Percentiles rank a stretch among this genome's conserved stretches.
These are phyloP conservation scores for Parmelia sp. DNA, from an alignment of 495 filamentous ascomycete species.

Conservation along the genomic window DNA sequence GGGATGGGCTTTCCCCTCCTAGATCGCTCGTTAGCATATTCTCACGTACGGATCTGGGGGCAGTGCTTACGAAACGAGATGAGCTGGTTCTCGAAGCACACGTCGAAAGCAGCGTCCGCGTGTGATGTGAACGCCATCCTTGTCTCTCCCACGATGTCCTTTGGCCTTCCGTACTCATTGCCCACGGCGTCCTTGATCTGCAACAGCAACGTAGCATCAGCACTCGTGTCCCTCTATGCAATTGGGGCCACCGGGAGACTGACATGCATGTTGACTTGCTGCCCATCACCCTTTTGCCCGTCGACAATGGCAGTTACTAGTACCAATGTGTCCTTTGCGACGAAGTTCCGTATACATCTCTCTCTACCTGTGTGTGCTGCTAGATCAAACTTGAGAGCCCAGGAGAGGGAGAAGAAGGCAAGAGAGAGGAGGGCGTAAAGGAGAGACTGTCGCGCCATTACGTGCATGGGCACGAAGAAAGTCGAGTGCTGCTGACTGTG, in stretches of 20 bases:
- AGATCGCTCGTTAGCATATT: constrained; percentile 6
- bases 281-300: constrained; percentile 84
- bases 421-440: constrained; percentile 5
- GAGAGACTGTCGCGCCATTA: constrained; percentile 5
- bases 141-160: constrained; percentile 85
- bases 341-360: constrained; percentile 96
- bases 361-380: constrained; percentile 59
- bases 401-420: constrained; percentile 49
- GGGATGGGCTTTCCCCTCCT: constrained; percentile 51
- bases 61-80: constrained; percentile 52
- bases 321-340: constrained; percentile 87
- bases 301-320: constrained; percentile 90
- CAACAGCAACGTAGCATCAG: constrained; percentile 2
- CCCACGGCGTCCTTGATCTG: constrained; percentile 92
- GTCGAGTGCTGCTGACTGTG: background rate
- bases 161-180: constrained; percentile 89
- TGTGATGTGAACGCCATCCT: constrained; percentile 94
- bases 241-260: constrained; percentile 32
- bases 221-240: background rate
- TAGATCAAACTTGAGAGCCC: constrained; percentile 91
- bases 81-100: constrained; percentile 90
- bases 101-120: constrained; percentile 89
- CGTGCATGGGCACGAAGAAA: background rate
- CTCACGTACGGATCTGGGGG: background rate
- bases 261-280: constrained; percentile 93